These are phyloP conservation scores for Allomyces javanicus DNA, from an alignment of 192 early-diverging fungal genomes.

Conservation along the genomic window DNA sequence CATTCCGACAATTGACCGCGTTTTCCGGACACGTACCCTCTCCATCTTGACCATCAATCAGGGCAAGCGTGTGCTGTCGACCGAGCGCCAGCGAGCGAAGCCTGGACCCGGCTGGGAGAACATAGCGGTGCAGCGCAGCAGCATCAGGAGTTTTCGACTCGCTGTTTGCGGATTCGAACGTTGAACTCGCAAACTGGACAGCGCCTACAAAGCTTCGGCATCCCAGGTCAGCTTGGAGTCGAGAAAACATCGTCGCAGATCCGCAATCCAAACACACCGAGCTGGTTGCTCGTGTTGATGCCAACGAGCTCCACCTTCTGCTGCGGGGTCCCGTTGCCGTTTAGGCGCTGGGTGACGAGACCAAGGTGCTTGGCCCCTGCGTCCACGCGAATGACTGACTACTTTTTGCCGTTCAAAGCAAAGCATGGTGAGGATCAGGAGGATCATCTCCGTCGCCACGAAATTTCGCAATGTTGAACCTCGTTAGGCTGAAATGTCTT, in stretches of 20 bases:
- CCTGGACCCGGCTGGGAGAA: not conserved
- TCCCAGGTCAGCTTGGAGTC: not conserved
- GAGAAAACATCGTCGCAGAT: not conserved
- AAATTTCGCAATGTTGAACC: not conserved
- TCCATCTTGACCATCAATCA: not conserved
- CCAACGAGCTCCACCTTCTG: not conserved
- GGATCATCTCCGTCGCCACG: no score
- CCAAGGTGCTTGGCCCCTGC: not conserved
- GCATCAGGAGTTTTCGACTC: not conserved
- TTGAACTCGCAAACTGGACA: not conserved
- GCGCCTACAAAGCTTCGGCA: no score
- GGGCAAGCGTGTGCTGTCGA: not conserved
- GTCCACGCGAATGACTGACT: not conserved
- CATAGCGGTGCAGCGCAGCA: not conserved
- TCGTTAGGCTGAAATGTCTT: not conserved
- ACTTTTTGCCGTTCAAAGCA: not conserved
- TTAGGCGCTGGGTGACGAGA: not conserved
- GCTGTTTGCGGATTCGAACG: not conserved
- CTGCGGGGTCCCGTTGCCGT: not conserved
- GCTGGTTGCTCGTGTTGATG: not conserved
- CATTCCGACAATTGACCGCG: no score
- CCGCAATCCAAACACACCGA: not conserved
- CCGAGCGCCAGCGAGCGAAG: not conserved
- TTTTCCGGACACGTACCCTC: not conserved
- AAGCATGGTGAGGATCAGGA: not conserved